phyloP scores from a whole-genome alignment of 1,284 basidiomycete species.

The Irpex sp. region DNA sequence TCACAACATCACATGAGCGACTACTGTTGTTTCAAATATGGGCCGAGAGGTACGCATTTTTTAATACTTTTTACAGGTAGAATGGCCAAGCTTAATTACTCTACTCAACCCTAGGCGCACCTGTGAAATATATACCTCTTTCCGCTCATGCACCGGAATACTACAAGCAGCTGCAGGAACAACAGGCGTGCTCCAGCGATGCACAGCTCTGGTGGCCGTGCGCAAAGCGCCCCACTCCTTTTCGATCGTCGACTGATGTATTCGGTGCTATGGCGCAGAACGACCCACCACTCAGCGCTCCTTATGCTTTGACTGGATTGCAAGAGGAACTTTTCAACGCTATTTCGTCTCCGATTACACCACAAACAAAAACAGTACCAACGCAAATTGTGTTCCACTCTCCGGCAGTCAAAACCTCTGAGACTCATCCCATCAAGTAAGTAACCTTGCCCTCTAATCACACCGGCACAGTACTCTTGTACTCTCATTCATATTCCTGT shows the following conservation, averaged over 20 bases:
- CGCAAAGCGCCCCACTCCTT: conserved; percentile 12
- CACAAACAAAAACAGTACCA: conserved; percentile 14
- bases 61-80: background rate
- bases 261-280: conserved; percentile 14
- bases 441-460: conserved; percentile 19
- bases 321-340: conserved; percentile 51
- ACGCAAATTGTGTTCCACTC: conserved; percentile 12
- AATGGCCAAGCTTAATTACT: background rate
- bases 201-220: conserved; percentile 55
- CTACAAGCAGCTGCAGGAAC: conserved; percentile 54
- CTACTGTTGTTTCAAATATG: conserved; percentile 77
- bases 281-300: background rate
- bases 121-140: conserved; percentile 64
- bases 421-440: conserved; percentile 83
- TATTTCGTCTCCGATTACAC: conserved; percentile 40
- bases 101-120: conserved; percentile 39
- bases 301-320: conserved; percentile 27
- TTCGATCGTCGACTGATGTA: background rate
- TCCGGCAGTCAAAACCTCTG: conserved; percentile 63
- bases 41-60: conserved; percentile 49
- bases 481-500: background rate
- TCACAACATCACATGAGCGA: conserved; percentile 81
- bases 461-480: background rate
- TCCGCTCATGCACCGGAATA: conserved; percentile 68
- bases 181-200: conserved; percentile 49